Evolutionary conservation across 306 rosid genomes (phyloP), one percentile per base, ranked within the genome.

Genomic region (Echinosophora koreensis): DNA sequence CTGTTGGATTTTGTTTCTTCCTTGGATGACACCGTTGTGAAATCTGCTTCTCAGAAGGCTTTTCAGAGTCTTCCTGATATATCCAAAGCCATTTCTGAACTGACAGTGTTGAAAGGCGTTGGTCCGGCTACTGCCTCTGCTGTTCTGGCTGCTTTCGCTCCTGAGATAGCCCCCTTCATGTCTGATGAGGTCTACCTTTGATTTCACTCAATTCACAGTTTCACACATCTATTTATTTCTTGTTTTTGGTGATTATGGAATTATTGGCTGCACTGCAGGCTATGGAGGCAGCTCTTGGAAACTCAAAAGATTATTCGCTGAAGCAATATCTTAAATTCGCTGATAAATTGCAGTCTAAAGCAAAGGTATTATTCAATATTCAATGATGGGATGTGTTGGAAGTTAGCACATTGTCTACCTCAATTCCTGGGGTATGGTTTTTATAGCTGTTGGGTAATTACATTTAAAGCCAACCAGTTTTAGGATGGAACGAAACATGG

Each of bases 81-180:
- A 18, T 78, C 87, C 14, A 89, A 86, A 81, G 97, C 95, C 1
- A 56, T 92, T 16, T 49, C 91, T 5, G 97, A 92, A 79, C 90
- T 94, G n/a, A 86, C 85, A 0, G 88, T 77, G 41, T 90, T 92
- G 72, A 90, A 94, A 80, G 97, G 97, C 15, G 92, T 94, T 10
- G 98, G 97, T 71, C 92, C 97, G 0, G 98, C 97, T 52, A 92
- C 97, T 5, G 97, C 97, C 42, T 90, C 97, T 3, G 97, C 97
- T 15, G 77, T 92, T 72, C 75, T 90, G 30, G 97, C 97, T 3
- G 93, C 92, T 44, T 92, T 79, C 69, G 90, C 93, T 0, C 97
- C 98, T 1, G 75, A 92, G 2, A 55, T 84, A 34, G 80, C 96
- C 1, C 98, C 98, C 2, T 95, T 95, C 83, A 92, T 95, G 97